Evolutionary conservation across 176 grass and related monocot species (phyloP), one percentile per base, ranked within the genome.

Genomic region (Avena sativa): DNA sequence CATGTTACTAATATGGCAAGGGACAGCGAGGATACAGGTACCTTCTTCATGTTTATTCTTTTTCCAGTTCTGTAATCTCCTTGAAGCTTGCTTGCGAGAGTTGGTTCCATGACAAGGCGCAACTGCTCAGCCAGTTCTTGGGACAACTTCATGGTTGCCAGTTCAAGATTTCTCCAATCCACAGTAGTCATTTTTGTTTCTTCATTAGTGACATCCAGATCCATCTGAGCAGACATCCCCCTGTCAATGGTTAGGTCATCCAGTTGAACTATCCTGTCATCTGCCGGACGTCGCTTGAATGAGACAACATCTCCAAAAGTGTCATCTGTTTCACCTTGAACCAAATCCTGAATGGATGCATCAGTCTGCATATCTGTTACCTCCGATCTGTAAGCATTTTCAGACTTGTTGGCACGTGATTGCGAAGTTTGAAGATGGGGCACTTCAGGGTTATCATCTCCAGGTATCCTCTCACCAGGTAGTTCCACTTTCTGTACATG

Each of bases 61-160:
- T 98, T 98, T 91, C 96, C 96, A 92, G 96, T 98, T 88, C 92
- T 90, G 83, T 98, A 98, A 92, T 98, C 96, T 50, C 96, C 96
- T 88, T 98, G 93, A 82, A 98, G 96, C 59, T 98, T 98, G 81
- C 96, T 98, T 44, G 96, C 96, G 15, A 98, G 86, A 85, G 96
- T 95, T 20, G 93, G 93, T 89, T 98, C 93, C 93, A 98, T 86
- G 51, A 98, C 92, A 71, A 95, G 87, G n/a, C 96, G 93, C 71
- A 98, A 90, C 79, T 98, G 96, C 90, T 98, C 96, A 72, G 92
- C 84, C 53, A 98, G 86, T 86, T 95, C 96, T 76, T 98, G 96
- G 55, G 96, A 98, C 62, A 98, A 86, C 82, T 93, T 92, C 30
- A 78, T 92, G n/a, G 93, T 98, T 56, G 70, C 55, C 47, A 92